These are phyloP conservation scores for Fomitiporia mediterranea DNA, from an alignment of 1,284 basidiomycete genomes.

Conservation along the genomic window DNA sequence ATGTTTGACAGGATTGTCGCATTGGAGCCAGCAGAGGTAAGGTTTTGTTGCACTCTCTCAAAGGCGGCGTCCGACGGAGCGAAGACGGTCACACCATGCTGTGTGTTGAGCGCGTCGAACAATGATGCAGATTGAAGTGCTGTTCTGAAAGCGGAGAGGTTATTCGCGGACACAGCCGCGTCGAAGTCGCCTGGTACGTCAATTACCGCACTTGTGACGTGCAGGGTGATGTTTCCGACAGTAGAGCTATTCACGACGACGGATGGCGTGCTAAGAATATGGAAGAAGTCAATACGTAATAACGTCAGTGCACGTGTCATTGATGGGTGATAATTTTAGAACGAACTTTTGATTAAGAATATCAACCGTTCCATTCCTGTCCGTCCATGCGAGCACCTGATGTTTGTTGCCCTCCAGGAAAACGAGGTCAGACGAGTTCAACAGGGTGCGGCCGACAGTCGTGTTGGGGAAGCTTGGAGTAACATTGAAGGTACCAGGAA, in stretches of 20 bases:
- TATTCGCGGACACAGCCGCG: constrained; percentile 37
- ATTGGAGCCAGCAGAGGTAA: constrained; percentile 41
- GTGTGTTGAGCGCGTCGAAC: constrained; percentile 35
- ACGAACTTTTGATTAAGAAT: constrained; percentile 52
- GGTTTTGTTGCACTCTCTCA: constrained; percentile 30
- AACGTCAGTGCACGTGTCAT: not conserved
- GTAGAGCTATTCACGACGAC: constrained; percentile 40
- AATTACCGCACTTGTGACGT: constrained; percentile 49
- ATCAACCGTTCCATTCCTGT: constrained; percentile 39
- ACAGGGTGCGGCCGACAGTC: constrained; percentile 61
- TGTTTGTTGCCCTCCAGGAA: constrained; percentile 49
- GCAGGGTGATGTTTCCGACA: constrained; percentile 47
- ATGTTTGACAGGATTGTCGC: constrained; percentile 42
- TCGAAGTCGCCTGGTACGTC: constrained; percentile 48
- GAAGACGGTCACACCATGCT: constrained; percentile 67
- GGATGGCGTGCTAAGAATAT: constrained; percentile 36
- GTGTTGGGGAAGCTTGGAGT: constrained; percentile 44
- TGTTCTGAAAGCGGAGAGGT: constrained; percentile 37
- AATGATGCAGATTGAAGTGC: constrained; percentile 34
- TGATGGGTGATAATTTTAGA: constrained; percentile 14
- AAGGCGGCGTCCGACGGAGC: constrained; percentile 57
- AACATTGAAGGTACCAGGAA: constrained; percentile 47
- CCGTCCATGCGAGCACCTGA: constrained; percentile 64
- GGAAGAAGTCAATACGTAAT: not conserved
- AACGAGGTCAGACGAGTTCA: constrained; percentile 45